Base-by-base conservation (phyloP, 306 rosid genomes). In the Quercus bicolor region DNA sequence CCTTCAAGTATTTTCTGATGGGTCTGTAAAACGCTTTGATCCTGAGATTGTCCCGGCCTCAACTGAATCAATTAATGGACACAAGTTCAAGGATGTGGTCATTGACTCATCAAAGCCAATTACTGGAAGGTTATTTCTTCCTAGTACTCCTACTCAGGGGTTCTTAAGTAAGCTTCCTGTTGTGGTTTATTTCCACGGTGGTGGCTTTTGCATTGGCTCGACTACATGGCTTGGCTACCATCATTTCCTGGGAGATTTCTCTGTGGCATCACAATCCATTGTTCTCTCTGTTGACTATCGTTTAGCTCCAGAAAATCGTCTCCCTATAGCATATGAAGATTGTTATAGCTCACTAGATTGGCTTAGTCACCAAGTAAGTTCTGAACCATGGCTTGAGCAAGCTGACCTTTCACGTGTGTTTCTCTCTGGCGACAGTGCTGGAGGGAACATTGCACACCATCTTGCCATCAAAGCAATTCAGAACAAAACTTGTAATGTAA, bases 131-230 rank as follows among this genome's bases (percentile, higher is more conserved):
- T 34, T 92, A 56, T 94, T 94, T 85, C 53, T 89, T 75, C 97
- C 98, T 1, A 9, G 59, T 18, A 31, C 51, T 31, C 62, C 74
- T n/a, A 29, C 43, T 31, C 66, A 68, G 1, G 23, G 53, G 18
- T 33, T 74, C 43, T n/a, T 55, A 1, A 9, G 29, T 4, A 77
- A 59, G 61, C 86, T 92, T 13, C 95, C 97, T 19, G 65, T 95
- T 16, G 68, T 92, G 57, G 90, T 95, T 77, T 91, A 92, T 78
- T 95, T 89, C 80, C 97, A 95, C 31, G 98, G 97, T 34, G 97
- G 97, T 72, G 98, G 98, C 56, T 95, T 95, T 34, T 91, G 98
- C 90, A 84, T 91, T 24, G 98, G 97, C 84, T 91, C 98, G 61
- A 88, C 95, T 78, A 87, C 88, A 2, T 92, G 97, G 97, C 82